Evolutionary conservation across 176 grass and related monocot genomes (phyloP), one percentile per base, ranked within the genome.

Genomic region (Rhynchospora breviuscula): DNA sequence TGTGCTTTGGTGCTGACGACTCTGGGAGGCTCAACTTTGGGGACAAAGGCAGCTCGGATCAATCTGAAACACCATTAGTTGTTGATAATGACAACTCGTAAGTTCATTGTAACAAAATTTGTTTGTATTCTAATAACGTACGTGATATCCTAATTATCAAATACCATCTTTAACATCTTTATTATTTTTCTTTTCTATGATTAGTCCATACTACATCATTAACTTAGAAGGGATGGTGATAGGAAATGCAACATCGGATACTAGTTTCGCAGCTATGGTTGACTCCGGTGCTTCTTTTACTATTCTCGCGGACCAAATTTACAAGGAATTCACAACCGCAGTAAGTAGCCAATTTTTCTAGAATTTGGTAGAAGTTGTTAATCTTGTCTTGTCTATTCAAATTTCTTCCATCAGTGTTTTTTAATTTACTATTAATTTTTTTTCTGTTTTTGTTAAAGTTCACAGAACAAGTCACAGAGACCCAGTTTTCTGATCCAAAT

Each of bases 21-120:
- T 0, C 9, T 57, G 94, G 94, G 25, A 85, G 91, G 81, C 91
- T 97, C 82, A 87, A 87, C 64, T 97, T 97, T 78, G 94, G 94
- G 54, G 91, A 94, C 75, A 82, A 40, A 66, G 94, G 94, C 19
- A 69, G 72, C 67, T 10, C 13, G 1, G 67, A 31, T 51, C 86
- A 97, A 84, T 58, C 82, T 44, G 89, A 92, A 90, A 97, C 94
- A 83, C 67, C 94, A 3, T 89, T 93, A 80, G 64, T 84, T 59
- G 15, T 79, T 2, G 19, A 85, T 58, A 40, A 69, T 13, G 44
- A 44, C 17, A 19, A 71, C 17, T 46, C 59, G 87, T 89, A 77
- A 85, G 21, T 7, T 60, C 15, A 59, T 31, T 75, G 47, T 75
- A 29, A 45, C 12, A 26, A 1, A 53, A 26, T 40, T 40, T 40